Percentiles rank a stretch among this genome's conserved stretches.
phyloP scores from a whole-genome alignment of 1,139 yeast genomes.

The Scheffersomyces illinoinensis region DNA sequence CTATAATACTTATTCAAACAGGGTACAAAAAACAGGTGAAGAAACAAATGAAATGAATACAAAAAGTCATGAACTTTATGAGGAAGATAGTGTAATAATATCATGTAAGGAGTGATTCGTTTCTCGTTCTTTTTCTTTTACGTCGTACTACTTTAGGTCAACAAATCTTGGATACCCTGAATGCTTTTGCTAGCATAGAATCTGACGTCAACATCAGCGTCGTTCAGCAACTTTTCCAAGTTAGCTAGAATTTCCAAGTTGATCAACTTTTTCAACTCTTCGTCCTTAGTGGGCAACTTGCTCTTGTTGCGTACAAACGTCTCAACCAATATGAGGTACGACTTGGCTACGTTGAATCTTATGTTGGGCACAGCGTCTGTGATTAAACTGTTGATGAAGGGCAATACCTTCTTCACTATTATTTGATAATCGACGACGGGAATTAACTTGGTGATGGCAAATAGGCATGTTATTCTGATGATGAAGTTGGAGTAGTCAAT shows the following conservation, averaged over 20 bases:
- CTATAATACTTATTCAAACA: not conserved
- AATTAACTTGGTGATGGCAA: conserved; percentile 79
- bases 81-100: not conserved
- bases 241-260: conserved; percentile 59
- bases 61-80: not conserved
- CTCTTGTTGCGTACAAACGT: conserved; percentile 37
- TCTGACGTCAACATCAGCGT: conserved; percentile 86
- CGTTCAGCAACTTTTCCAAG: conserved; percentile 65
- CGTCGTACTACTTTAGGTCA: conserved; percentile 6
- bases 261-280: conserved; percentile 43
- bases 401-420: conserved; percentile 67
- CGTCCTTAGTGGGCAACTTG: conserved; percentile 14
- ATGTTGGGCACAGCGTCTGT: conserved; percentile 91
- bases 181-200: conserved; percentile 73
- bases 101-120: not conserved
- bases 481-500: conserved; percentile 68
- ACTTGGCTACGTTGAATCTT: conserved; percentile 90
- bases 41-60: not conserved
- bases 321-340: conserved; percentile 63
- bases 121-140: not conserved
- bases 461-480: conserved; percentile 86
- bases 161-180: conserved; percentile 32
- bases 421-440: conserved; percentile 64
- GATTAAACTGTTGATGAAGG: conserved; percentile 71
- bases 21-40: not conserved